Percentiles rank a stretch among this genome's conserved stretches.
phyloP scores from a whole-genome alignment of 116 monocot genomes.

The Cymodocea nodosa region DNA sequence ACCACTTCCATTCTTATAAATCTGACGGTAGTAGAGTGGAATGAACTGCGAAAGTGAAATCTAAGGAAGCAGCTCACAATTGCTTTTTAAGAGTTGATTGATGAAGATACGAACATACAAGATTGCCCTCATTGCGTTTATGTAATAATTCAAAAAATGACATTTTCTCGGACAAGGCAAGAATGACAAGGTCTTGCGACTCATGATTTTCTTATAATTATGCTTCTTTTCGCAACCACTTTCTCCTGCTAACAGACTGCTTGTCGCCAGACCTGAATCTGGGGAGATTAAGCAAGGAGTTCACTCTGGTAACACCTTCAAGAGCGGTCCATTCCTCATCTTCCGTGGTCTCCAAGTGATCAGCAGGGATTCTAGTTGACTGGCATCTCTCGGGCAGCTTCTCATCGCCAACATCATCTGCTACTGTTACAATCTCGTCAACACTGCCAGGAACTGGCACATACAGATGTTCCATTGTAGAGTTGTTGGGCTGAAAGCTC shows the following conservation, averaged over 20 bases:
- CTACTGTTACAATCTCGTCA: slow-evolving; percentile 26
- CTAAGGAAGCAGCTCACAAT: too few relatives aligned
- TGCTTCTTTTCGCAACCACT: slow-evolving; percentile 15
- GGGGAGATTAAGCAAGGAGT: slow-evolving; percentile 62
- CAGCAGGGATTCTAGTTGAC: slow-evolving; percentile 58
- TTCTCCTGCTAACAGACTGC: slow-evolving; percentile 24
- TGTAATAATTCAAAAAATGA: too few relatives aligned
- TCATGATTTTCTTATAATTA: background rate
- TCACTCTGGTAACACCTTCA: slow-evolving; percentile 71
- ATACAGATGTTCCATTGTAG: slow-evolving; percentile 2
- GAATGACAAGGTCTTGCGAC: too few relatives aligned
- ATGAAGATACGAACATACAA: too few relatives aligned
- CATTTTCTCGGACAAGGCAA: too few relatives aligned
- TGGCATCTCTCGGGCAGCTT: slow-evolving; percentile 19
- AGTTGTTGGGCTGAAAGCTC: background rate
- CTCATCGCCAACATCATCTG: slow-evolving; percentile 8
- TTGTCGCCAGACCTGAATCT: slow-evolving; percentile 44
- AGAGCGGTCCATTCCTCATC: slow-evolving; percentile 87
- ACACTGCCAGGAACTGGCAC: background rate
- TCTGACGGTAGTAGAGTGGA: too few relatives aligned
- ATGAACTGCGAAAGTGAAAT: too few relatives aligned
- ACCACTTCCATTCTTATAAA: too few relatives aligned
- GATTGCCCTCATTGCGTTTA: too few relatives aligned
- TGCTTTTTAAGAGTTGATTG: too few relatives aligned
- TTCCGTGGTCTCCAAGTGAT: slow-evolving; percentile 43